Percentiles rank a stretch among this genome's conserved stretches.
phyloP scores from a whole-genome alignment of 1,284 basidiomycete species.

The Lentinula novae-zelandiae region DNA sequence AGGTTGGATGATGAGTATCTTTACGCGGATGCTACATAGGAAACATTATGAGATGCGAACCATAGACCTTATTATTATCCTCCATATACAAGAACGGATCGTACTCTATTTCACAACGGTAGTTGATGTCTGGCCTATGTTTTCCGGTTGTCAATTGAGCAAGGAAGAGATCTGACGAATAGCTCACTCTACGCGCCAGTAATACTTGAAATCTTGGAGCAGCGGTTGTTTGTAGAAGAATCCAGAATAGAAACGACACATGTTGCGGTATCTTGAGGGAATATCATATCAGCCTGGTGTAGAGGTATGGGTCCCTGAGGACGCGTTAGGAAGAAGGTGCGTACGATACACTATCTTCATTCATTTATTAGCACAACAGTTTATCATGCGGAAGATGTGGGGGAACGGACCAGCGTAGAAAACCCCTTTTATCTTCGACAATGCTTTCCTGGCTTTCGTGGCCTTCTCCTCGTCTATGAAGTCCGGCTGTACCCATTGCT shows the following conservation, averaged over 20 bases:
- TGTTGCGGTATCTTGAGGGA: slow-evolving; percentile 36
- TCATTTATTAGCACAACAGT: not conserved
- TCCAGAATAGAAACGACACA: slow-evolving; percentile 87
- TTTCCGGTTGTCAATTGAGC: not conserved
- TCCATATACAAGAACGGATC: slow-evolving; percentile 80
- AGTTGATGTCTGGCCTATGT: slow-evolving; percentile 61
- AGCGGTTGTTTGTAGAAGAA: slow-evolving; percentile 50
- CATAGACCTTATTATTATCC: slow-evolving; percentile 68
- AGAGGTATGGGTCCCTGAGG: not conserved
- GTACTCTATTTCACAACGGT: slow-evolving; percentile 68
- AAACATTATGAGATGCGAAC: slow-evolving; percentile 22
- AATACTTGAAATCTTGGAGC: slow-evolving; percentile 47
- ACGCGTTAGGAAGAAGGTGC: not conserved
- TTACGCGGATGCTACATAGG: too few species aligned
- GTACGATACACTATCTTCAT: not conserved
- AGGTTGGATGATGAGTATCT: too few species aligned
- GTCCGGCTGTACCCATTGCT: slow-evolving; percentile 51
- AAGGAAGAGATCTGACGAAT: not conserved
- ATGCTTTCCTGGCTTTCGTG: slow-evolving; percentile 46
- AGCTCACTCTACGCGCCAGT: slow-evolving; percentile 59
- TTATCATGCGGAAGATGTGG: slow-evolving; percentile 15
- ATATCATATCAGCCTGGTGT: not conserved
- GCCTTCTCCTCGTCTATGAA: slow-evolving; percentile 65
- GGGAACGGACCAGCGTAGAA: slow-evolving; percentile 42
- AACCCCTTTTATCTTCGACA: slow-evolving; percentile 42